phyloP scores from a whole-genome alignment of 805 yeast species.

The Schwanniomyces vanrijiae region DNA sequence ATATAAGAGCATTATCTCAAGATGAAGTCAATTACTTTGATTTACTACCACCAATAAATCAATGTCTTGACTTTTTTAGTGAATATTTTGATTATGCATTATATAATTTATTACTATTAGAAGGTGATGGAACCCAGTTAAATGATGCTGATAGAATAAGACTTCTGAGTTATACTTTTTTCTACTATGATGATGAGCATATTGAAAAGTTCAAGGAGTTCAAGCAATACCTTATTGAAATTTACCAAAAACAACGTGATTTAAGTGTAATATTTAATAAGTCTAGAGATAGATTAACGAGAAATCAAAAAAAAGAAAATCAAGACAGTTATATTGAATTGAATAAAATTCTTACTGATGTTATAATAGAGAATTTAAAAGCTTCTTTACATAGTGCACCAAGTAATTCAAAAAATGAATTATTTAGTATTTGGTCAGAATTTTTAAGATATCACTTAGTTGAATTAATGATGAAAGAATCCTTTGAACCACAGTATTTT shows the following conservation, averaged over 20 bases:
- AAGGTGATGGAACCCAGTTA: not conserved
- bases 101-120: conserved; percentile 10
- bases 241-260: conserved; percentile 5
- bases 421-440: conserved; percentile 19
- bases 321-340: conserved; percentile 2
- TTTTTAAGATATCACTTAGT: conserved; percentile 17
- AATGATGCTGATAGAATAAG: not conserved
- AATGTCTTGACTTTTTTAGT: conserved; percentile 16
- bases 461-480: not conserved
- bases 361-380: conserved; percentile 16
- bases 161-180: conserved; percentile 7
- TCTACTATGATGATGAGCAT: conserved; percentile 21
- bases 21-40: conserved; percentile 15
- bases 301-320: not conserved
- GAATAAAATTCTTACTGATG: conserved; percentile 9
- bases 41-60: conserved; percentile 16
- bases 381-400: conserved; percentile 5
- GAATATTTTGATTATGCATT: conserved; percentile 25
- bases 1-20: conserved; percentile 20
- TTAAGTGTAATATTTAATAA: conserved; percentile 9
- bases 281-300: conserved; percentile 1
- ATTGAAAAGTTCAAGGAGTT: conserved; percentile 18
- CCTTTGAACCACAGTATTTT: not conserved
- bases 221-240: conserved; percentile 6
- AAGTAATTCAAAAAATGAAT: conserved; percentile 4